These are phyloP conservation scores for Harringtonia aguacate DNA, from an alignment of 2,329 filamentous ascomycete species.

Conservation along the genomic window DNA sequence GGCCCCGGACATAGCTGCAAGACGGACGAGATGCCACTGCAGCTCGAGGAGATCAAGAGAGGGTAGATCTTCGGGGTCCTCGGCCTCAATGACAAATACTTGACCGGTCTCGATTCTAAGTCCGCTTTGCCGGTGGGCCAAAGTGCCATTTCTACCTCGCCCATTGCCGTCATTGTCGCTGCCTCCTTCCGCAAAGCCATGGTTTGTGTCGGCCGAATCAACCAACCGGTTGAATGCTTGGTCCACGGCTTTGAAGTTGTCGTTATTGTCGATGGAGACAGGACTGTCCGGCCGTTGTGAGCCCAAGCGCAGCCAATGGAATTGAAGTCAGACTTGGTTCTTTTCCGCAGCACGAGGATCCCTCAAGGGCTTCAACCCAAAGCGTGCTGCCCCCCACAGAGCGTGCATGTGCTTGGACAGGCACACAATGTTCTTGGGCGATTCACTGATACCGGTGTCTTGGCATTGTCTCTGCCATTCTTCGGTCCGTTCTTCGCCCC, in stretches of 20 bases:
- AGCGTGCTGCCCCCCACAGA: background rate
- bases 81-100: conserved; percentile 1
- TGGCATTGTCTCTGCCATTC: background rate
- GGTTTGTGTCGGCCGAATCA: too few relatives aligned
- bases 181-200: background rate
- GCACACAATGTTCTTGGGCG: conserved; percentile 1
- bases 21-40: conserved; percentile 1
- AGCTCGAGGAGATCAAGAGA: conserved; percentile 3
- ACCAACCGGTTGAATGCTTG: too few relatives aligned
- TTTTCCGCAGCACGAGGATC: background rate
- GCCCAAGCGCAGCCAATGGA: conserved; percentile 1
- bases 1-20: background rate
- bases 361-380: conserved; percentile 2
- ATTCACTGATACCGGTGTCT: background rate
- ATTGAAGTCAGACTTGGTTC: conserved; percentile 2
- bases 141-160: background rate
- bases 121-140: background rate
- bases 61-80: background rate
- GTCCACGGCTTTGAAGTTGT: too few relatives aligned
- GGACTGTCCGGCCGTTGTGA: too few relatives aligned
- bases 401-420: conserved; percentile 1
- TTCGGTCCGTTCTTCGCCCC: background rate
- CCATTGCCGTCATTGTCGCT: background rate
- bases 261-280: too few relatives aligned
- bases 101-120: conserved; percentile 1